These are phyloP conservation scores for Simplicillium aogashimaense DNA, from an alignment of 2,329 filamentous ascomycete species.

Conservation along the genomic window DNA sequence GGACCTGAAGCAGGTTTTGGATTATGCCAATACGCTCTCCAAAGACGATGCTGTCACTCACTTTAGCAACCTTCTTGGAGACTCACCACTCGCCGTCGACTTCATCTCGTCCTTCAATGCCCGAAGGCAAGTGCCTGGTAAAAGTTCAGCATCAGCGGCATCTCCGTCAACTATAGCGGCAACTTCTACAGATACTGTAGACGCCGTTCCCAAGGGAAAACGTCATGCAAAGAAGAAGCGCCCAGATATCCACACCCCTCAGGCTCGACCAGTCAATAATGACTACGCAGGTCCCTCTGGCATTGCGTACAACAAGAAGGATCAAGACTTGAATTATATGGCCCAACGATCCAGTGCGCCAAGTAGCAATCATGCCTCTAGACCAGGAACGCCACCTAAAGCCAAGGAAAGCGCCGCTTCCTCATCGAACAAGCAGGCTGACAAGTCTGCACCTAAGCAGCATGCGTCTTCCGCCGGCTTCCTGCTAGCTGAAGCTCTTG, in stretches of 20 bases:
- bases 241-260: conserved; percentile 50
- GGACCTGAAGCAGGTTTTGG: conserved; percentile 73
- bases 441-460: conserved; percentile 40
- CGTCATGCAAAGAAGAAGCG: conserved; percentile 47
- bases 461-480: conserved; percentile 57
- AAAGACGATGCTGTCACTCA: conserved; percentile 73
- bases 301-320: conserved; percentile 64
- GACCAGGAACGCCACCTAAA: conserved; percentile 21
- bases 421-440: conserved; percentile 12
- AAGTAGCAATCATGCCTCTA: conserved; percentile 24
- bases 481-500: conserved; percentile 66
- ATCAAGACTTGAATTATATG: conserved; percentile 64
- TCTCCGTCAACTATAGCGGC: conserved; percentile 12
- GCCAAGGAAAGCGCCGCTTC: conserved; percentile 9
- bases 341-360: conserved; percentile 33
- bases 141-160: background rate
- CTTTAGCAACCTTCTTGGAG: conserved; percentile 79
- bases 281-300: conserved; percentile 54
- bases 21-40: conserved; percentile 69
- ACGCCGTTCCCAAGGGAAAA: conserved; percentile 37
- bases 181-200: conserved; percentile 16
- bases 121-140: conserved; percentile 28
- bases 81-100: conserved; percentile 66
- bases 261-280: conserved; percentile 49
- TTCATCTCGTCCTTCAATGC: conserved; percentile 78